Evolutionary conservation across 1,284 basidiomycete genomes (phyloP).

Genomic region (Rhodotorula sp.): DNA sequence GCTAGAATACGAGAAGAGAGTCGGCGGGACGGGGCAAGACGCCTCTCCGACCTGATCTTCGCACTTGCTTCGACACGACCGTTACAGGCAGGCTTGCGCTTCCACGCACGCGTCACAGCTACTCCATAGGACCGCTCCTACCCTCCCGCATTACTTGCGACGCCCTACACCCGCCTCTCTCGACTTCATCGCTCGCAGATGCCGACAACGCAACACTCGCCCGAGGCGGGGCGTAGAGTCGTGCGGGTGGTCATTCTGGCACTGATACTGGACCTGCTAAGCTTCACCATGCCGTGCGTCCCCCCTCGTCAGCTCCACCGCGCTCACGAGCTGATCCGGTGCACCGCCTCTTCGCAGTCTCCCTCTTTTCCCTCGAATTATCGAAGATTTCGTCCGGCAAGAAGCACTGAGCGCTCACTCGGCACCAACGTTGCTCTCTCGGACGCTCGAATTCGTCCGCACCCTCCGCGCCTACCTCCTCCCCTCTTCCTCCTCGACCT

Average conservation of each 20-base stretch:
- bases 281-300: conserved; percentile 40
- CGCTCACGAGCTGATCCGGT: neutral
- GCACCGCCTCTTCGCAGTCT: conserved; percentile 8
- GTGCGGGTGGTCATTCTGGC: conserved; percentile 38
- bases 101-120: too few relatives aligned
- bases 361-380: conserved; percentile 40
- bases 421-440: conserved; percentile 24
- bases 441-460: conserved; percentile 22
- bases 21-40: too few relatives aligned
- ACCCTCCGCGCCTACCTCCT: conserved; percentile 25
- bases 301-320: too few relatives aligned
- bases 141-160: too few relatives aligned
- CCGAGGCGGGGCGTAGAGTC: conserved; percentile 7
- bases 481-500: conserved; percentile 13
- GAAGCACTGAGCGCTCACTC: conserved; percentile 2
- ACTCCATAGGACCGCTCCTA: too few relatives aligned
- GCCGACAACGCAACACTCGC: neutral
- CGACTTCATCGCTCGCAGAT: neutral
- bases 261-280: conserved; percentile 39
- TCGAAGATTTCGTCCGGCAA: conserved; percentile 34
- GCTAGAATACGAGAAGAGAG: too few relatives aligned
- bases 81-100: too few relatives aligned
- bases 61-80: neutral
- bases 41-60: neutral
- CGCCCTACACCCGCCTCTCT: too few relatives aligned